A percentile compares a stretch with the other conserved stretches of the same genome.
These are phyloP conservation scores for Botrytis hyacinthi DNA, from an alignment of 2,329 filamentous ascomycete genomes.

Conservation along the genomic window DNA sequence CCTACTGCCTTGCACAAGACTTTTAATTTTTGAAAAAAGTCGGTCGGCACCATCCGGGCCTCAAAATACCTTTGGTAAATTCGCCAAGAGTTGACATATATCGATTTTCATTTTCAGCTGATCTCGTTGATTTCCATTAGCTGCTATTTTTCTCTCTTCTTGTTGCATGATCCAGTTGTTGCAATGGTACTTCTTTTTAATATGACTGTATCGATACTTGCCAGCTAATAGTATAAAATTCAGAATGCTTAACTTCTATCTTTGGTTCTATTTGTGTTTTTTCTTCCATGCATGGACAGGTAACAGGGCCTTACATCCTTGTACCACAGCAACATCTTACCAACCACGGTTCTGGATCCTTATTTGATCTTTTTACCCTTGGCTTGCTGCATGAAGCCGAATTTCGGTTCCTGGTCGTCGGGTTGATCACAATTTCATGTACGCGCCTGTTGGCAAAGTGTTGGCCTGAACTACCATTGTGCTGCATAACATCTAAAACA, in stretches of 20 bases:
- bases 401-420: slow-evolving; percentile 14
- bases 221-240: not conserved
- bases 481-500: slow-evolving; percentile 14
- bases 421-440: slow-evolving; percentile 15
- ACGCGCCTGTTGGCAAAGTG: slow-evolving; percentile 5
- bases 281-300: slow-evolving; percentile 7
- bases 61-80: not conserved
- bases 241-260: not conserved
- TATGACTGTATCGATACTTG: not conserved
- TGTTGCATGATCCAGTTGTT: not conserved
- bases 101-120: not conserved
- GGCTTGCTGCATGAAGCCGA: slow-evolving; percentile 11
- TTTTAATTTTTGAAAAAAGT: not conserved
- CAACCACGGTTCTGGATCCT: slow-evolving; percentile 16
- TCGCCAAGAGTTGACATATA: not conserved
- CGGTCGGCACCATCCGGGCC: slow-evolving; percentile 6
- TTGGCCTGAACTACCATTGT: slow-evolving; percentile 5
- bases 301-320: slow-evolving; percentile 11
- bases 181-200: too few species aligned
- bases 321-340: slow-evolving; percentile 9
- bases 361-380: slow-evolving; percentile 12
- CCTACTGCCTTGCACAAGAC: slow-evolving; percentile 6
- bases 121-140: not conserved
- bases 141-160: not conserved
- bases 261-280: slow-evolving; percentile 9